phyloP scores from a whole-genome alignment of 1,284 basidiomycete species.

The Ceratobasidium theobromae region DNA sequence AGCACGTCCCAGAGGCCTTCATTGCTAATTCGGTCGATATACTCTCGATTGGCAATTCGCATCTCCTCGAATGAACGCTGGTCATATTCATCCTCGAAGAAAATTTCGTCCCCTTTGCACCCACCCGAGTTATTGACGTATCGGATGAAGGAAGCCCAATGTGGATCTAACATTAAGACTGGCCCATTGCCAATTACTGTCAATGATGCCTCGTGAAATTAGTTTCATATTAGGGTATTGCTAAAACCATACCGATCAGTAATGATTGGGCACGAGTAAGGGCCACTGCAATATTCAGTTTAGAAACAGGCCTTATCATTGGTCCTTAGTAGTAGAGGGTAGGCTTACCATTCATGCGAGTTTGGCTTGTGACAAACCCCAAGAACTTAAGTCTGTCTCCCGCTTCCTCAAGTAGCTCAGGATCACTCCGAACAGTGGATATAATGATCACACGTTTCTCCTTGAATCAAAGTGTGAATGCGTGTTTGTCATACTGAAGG shows the following conservation, averaged over 20 bases:
- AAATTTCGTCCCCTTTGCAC: constrained; percentile 46
- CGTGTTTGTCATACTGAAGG: neutral
- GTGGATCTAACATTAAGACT: constrained; percentile 52
- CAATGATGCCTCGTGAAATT: too few species aligned
- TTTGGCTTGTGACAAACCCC: constrained; percentile 59
- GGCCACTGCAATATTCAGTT: constrained; percentile 52
- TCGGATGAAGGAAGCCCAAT: constrained; percentile 57
- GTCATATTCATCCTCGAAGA: too few species aligned
- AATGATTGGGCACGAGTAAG: constrained; percentile 60
- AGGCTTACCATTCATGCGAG: constrained; percentile 60
- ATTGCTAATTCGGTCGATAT: neutral
- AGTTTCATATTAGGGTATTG: neutral
- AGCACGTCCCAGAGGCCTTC: neutral
- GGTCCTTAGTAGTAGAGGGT: neutral
- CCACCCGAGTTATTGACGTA: constrained; percentile 51
- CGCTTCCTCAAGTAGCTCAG: constrained; percentile 53
- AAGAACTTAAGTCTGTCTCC: constrained; percentile 50
- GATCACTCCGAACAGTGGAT: constrained; percentile 63
- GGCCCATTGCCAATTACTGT: constrained; percentile 55
- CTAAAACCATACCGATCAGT: constrained; percentile 44
- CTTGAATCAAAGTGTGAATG: constrained; percentile 39
- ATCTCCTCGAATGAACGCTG: too few species aligned
- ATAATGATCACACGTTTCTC: constrained; percentile 61
- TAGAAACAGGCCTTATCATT: neutral
- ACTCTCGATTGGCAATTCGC: neutral